Conservation (phyloP, 345 rosid species). For the Orychophragmus violaceus region DNA sequence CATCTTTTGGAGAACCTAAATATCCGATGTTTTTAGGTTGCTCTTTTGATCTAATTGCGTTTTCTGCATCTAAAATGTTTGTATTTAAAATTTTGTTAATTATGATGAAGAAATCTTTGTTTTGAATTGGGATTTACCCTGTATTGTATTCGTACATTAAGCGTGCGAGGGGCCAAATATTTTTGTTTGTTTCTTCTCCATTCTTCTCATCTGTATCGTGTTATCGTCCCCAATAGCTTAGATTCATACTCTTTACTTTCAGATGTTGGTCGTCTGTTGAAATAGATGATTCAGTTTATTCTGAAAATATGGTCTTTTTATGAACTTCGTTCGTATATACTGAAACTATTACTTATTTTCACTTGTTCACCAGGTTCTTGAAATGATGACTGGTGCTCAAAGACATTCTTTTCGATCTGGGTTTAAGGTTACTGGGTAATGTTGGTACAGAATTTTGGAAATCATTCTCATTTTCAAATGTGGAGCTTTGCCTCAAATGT, state of each 20-base stretch:
- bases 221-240: not conserved
- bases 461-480: constrained; percentile 25
- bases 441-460: not conserved
- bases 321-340: not conserved
- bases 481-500: constrained; percentile 40
- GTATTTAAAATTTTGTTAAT: not conserved
- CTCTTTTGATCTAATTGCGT: not conserved
- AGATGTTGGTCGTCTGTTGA: not conserved
- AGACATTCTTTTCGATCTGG: constrained; percentile 1
- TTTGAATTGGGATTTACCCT: too few relatives aligned
- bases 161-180: too few relatives aligned
- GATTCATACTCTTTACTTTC: not conserved
- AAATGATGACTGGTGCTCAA: not conserved
- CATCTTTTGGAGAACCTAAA: not conserved
- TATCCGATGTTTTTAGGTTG: not conserved
- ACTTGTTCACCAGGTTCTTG: not conserved
- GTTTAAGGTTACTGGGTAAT: constrained; percentile 3
- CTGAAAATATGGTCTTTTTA: not conserved
- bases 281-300: not conserved
- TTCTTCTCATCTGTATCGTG: constrained; percentile 15
- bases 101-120: not conserved
- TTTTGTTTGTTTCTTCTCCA: not conserved
- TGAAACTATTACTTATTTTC: not conserved
- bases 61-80: not conserved
- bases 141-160: too few relatives aligned